Evolutionary conservation across 805 yeast genomes (phyloP).

Genomic region (Millerozyma miso): DNA sequence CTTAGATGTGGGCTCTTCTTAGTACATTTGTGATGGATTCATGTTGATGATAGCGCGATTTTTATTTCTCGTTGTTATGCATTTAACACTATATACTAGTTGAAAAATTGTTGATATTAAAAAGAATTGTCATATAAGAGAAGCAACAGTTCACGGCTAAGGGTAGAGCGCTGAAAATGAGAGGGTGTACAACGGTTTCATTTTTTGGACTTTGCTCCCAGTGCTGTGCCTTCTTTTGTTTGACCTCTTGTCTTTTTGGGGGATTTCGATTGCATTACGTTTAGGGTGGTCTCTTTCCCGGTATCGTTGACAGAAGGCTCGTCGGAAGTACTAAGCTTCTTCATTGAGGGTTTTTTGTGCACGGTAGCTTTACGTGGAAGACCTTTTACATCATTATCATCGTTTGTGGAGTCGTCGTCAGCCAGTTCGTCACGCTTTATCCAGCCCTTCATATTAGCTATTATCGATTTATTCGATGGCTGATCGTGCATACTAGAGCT

Average conservation of each 20-base stretch:
- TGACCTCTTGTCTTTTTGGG: conserved; percentile 6
- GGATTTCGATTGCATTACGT: neutral
- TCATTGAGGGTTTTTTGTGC: neutral
- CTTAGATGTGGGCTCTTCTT: neutral
- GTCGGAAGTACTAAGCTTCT: neutral
- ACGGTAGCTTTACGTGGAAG: neutral
- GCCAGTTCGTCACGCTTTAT: conserved; percentile 31
- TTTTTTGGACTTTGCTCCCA: conserved; percentile 2
- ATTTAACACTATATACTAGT: neutral
- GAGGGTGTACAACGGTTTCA: too few relatives aligned
- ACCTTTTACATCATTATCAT: conserved; percentile 9
- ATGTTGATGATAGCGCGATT: neutral
- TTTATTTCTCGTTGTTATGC: neutral
- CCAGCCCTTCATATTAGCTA: conserved; percentile 42
- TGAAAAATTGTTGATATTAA: neutral
- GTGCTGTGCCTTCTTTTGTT: conserved; percentile 5
- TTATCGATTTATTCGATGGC: conserved; percentile 24
- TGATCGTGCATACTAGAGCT: conserved; percentile 43
- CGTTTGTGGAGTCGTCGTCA: conserved; percentile 25
- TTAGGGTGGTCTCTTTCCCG: neutral
- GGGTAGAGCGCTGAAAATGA: too few relatives aligned
- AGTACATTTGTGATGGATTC: neutral
- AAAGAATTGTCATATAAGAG: neutral
- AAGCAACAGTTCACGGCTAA: neutral
- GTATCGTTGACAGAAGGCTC: neutral